Percentiles rank a stretch among this genome's conserved stretches.
Conservation (phyloP, 495 filamentous ascomycete species). For the Physcia stellaris region DNA sequence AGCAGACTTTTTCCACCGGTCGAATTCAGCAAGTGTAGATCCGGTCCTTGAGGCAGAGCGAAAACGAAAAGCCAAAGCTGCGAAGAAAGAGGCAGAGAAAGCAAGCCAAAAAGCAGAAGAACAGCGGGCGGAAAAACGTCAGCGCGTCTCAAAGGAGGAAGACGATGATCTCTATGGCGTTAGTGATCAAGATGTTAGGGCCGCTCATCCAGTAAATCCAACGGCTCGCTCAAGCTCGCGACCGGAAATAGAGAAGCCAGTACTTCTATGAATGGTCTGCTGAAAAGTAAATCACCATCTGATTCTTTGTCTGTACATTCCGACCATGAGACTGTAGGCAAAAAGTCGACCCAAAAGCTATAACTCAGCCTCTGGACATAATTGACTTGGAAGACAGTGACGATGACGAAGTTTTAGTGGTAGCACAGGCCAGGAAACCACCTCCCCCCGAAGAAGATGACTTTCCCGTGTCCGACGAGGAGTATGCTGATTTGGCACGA, state of each 20-base stretch:
- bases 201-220: background rate
- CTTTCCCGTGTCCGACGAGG: conserved; percentile 25
- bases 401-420: background rate
- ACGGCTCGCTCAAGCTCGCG: background rate
- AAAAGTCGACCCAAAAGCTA: conserved; percentile 3
- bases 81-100: conserved; percentile 14
- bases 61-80: conserved; percentile 20
- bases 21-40: conserved; percentile 46
- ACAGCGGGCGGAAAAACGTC: conserved; percentile 8
- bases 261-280: no score
- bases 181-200: background rate
- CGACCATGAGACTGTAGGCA: conserved; percentile 1
- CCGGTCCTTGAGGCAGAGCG: conserved; percentile 41
- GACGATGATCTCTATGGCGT: conserved; percentile 9
- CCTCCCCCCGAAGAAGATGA: conserved; percentile 17
- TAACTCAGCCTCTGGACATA: conserved; percentile 3
- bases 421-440: background rate
- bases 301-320: no score
- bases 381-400: conserved; percentile 21
- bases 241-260: no score
- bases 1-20: conserved; percentile 52
- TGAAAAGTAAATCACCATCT: no score
- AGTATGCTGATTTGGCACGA: conserved; percentile 30
- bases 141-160: conserved; percentile 7
- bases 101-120: conserved; percentile 10